Evolutionary conservation across 2,329 filamentous ascomycete species (phyloP).

Genomic region (Sporothrix luriei): DNA sequence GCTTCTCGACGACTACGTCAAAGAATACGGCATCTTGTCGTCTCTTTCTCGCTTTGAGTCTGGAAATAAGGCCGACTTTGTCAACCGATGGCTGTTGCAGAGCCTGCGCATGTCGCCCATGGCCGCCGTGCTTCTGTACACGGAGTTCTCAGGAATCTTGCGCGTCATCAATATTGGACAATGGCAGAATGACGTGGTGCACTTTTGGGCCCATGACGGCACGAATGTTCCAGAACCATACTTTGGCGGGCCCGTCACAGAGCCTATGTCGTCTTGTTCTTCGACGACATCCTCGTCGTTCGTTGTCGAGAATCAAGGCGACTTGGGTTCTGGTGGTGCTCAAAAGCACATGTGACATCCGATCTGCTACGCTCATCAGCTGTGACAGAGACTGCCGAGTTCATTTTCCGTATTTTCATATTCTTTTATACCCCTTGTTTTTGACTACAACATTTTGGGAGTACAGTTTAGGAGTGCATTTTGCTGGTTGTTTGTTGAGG

Average conservation of each 20-base stretch:
- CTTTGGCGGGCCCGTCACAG: conserved; percentile 25
- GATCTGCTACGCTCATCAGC: background rate
- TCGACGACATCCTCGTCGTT: background rate
- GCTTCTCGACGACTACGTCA: conserved; percentile 48
- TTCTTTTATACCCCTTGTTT: background rate
- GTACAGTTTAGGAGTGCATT: no score
- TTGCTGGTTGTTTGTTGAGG: no score
- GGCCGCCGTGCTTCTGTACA: conserved; percentile 50
- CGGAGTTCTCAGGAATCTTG: conserved; percentile 42
- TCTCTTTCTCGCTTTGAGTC: conserved; percentile 46
- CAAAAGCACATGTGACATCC: background rate
- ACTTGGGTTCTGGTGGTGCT: background rate
- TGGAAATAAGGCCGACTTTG: conserved; percentile 50
- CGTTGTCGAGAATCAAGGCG: background rate
- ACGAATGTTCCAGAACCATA: conserved; percentile 15
- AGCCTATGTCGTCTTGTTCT: background rate
- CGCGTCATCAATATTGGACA: conserved; percentile 42
- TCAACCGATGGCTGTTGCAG: conserved; percentile 58
- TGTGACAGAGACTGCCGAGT: background rate
- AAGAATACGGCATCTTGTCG: conserved; percentile 53
- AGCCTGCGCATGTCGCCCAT: conserved; percentile 52
- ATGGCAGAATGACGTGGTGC: conserved; percentile 51
- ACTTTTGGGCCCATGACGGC: conserved; percentile 47
- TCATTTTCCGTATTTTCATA: background rate
- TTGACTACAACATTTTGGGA: background rate